phyloP scores from a whole-genome alignment of 2,329 filamentous ascomycete genomes.

The Aspergillus caelatus region DNA sequence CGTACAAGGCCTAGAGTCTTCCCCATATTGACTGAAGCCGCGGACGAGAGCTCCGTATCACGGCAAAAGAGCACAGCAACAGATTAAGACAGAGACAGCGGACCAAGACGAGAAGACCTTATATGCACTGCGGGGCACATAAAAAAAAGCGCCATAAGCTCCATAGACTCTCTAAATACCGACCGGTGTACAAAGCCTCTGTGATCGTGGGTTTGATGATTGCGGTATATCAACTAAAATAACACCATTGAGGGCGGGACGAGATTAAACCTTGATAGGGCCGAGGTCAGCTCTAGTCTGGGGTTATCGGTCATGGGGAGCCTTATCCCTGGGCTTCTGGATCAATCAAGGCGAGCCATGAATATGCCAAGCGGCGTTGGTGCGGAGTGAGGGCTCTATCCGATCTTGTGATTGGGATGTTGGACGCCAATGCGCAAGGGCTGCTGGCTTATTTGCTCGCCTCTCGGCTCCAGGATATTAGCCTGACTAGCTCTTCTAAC shows the following conservation, averaged over 20 bases:
- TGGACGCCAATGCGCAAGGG: neutral
- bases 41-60: neutral
- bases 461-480: neutral
- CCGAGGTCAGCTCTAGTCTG: neutral
- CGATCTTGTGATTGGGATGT: neutral
- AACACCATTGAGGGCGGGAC: conserved; percentile 6
- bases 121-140: neutral
- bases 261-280: neutral
- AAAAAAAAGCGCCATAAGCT: neutral
- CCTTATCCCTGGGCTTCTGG: neutral
- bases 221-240: conserved; percentile 9
- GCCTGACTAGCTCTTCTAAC: neutral
- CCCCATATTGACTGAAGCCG: conserved; percentile 2
- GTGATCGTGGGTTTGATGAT: neutral
- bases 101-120: neutral
- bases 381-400: neutral
- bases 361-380: conserved; percentile 3
- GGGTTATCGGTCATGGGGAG: conserved; percentile 3
- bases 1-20: conserved; percentile 7
- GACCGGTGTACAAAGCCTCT: neutral
- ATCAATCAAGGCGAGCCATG: conserved; percentile 7
- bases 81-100: neutral
- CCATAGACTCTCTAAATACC: neutral
- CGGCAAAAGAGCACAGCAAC: neutral
- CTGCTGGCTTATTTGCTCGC: neutral